Conservation (phyloP, 768 basidiomycete genomes). For the Tylopilus cervinicoccineus region DNA sequence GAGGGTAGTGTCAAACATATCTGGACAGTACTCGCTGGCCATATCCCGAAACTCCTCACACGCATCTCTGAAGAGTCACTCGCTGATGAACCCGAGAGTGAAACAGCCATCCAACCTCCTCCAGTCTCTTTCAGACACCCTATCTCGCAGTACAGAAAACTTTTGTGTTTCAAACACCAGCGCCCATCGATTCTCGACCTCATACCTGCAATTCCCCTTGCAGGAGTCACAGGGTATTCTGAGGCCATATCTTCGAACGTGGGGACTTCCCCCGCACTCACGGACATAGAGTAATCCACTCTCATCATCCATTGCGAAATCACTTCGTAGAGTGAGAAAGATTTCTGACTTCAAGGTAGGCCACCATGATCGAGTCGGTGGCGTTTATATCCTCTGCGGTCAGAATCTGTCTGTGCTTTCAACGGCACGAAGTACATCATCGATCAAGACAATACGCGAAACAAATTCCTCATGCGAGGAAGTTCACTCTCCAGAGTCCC, state of each 20-base stretch:
- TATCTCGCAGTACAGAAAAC: not conserved
- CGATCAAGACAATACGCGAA: not conserved
- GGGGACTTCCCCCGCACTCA: not conserved
- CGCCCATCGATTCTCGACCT: not conserved
- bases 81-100: conserved; percentile 1
- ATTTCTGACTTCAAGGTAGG: conserved; percentile 1
- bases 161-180: not conserved
- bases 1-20: not conserved
- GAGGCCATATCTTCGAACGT: not conserved
- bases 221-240: not conserved
- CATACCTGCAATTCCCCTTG: not conserved
- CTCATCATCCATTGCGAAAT: not conserved
- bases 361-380: no score
- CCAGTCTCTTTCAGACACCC: conserved; percentile 1
- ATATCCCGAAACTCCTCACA: conserved; percentile 3
- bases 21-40: conserved; percentile 1
- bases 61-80: conserved; percentile 10
- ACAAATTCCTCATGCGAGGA: not conserved
- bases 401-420: conserved; percentile 1
- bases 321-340: conserved; percentile 1
- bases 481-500: not conserved
- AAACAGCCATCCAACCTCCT: not conserved
- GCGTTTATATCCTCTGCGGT: not conserved
- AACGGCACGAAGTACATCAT: not conserved
- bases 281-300: not conserved